Conservation (phyloP, 1,284 basidiomycete genomes). For the Paramarasmius palmivorus region DNA sequence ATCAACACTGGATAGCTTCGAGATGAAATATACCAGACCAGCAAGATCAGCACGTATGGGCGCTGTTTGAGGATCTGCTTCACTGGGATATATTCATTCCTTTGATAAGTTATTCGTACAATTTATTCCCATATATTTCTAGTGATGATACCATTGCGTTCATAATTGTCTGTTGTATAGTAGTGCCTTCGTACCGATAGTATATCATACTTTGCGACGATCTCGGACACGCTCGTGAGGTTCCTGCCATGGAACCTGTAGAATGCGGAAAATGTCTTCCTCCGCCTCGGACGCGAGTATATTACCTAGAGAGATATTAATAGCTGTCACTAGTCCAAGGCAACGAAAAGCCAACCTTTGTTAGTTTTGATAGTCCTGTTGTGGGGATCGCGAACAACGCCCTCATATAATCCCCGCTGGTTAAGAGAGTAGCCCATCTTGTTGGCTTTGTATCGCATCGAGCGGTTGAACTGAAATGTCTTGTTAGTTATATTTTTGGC, state of each 20-base stretch:
- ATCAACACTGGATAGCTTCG: neutral
- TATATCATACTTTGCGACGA: neutral
- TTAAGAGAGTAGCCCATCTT: slow-evolving; percentile 84
- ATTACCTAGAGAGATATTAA: slow-evolving; percentile 45
- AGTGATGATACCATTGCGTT: too few species aligned
- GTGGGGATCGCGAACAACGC: slow-evolving; percentile 70
- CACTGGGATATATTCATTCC: too few species aligned
- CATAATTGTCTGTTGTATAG: too few species aligned
- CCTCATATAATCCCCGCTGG: slow-evolving; percentile 76
- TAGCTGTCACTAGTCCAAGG: neutral
- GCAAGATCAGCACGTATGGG: neutral
- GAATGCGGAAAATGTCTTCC: slow-evolving; percentile 77
- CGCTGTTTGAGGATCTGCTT: neutral
- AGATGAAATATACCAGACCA: neutral
- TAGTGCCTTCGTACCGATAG: neutral
- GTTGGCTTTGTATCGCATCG: slow-evolving; percentile 81
- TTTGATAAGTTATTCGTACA: too few species aligned
- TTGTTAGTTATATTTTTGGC: neutral
- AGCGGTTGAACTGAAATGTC: slow-evolving; percentile 78
- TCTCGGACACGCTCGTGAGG: slow-evolving; percentile 64
- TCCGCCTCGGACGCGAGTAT: slow-evolving; percentile 82
- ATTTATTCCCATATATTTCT: too few species aligned
- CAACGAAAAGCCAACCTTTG: slow-evolving; percentile 48
- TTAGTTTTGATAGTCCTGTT: slow-evolving; percentile 64
- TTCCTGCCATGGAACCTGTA: slow-evolving; percentile 79